Conservation (phyloP, 371 early-diverging fungal genomes). For the Scutellospora calospora region DNA sequence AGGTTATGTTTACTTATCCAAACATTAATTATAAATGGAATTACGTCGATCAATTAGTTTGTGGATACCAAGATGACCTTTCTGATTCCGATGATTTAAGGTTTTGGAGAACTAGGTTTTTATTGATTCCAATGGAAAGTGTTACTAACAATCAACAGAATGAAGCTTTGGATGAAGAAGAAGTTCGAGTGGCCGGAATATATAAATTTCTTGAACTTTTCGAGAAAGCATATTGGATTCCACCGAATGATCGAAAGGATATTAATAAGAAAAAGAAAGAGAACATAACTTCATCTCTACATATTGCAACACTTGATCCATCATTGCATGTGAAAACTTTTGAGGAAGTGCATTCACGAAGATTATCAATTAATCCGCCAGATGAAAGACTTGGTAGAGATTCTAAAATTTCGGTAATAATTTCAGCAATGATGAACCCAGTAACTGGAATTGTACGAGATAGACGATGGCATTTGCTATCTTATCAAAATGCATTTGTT, state of each 20-base stretch:
- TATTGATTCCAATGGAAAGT: slow-evolving; percentile 86
- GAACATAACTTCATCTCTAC: background rate
- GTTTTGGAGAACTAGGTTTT: slow-evolving; percentile 91
- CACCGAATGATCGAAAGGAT: slow-evolving; percentile 36
- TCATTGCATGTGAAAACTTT: slow-evolving; percentile 35
- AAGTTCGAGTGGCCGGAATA: slow-evolving; percentile 87
- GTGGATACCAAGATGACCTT: slow-evolving; percentile 87
- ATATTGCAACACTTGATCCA: slow-evolving; percentile 43
- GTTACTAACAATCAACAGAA: slow-evolving; percentile 54
- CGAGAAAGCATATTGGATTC: slow-evolving; percentile 64
- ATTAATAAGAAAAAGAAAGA: background rate
- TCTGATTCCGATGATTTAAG: slow-evolving; percentile 70
- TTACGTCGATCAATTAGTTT: slow-evolving; percentile 85
- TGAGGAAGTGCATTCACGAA: slow-evolving; percentile 45
- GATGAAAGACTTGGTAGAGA: slow-evolving; percentile 49
- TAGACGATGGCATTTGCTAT: slow-evolving; percentile 89
- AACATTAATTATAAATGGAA: slow-evolving; percentile 91
- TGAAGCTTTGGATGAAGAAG: slow-evolving; percentile 88
- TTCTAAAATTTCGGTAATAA: slow-evolving; percentile 70
- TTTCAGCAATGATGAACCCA: slow-evolving; percentile 78
- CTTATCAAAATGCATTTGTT: slow-evolving; percentile 80
- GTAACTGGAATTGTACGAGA: slow-evolving; percentile 79
- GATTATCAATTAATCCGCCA: slow-evolving; percentile 35
- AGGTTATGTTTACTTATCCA: slow-evolving; percentile 79
- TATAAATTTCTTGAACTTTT: slow-evolving; percentile 83